A percentile compares a stretch with the other conserved stretches of the same genome.
Evolutionary conservation across 208 protist genomes (phyloP).

Genomic region (Acanthamoeba rhysodes): DNA sequence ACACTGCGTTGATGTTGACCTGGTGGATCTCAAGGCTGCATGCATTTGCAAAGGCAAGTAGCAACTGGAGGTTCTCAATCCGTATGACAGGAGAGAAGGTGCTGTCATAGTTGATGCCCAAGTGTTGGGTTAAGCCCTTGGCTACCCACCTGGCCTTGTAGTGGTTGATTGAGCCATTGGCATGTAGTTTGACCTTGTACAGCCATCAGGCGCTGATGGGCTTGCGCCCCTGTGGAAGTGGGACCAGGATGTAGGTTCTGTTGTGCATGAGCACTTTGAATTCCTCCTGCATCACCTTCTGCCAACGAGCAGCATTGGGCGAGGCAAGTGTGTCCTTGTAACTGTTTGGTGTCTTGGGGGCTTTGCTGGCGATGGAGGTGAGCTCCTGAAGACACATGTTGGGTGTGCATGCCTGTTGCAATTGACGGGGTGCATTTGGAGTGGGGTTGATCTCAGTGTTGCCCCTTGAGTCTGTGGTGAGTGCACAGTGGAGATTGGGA

Average conservation of each 20-base stretch:
- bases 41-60: neutral
- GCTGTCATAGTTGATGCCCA: neutral
- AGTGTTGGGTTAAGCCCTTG: neutral
- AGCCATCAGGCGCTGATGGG: neutral
- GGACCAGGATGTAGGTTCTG: neutral
- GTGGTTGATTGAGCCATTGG: neutral
- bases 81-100: neutral
- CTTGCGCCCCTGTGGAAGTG: neutral
- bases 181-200: too few species aligned
- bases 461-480: too few species aligned
- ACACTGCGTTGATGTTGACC: neutral
- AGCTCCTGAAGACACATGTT: too few species aligned
- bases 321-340: too few species aligned
- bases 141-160: conserved; percentile 13
- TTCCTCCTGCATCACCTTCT: neutral
- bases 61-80: neutral
- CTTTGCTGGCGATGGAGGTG: too few species aligned
- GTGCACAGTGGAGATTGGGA: too few species aligned
- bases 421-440: too few species aligned
- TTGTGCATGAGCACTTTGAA: neutral
- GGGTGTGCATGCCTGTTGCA: too few species aligned
- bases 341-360: too few species aligned
- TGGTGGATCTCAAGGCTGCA: conserved; percentile 4
- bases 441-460: too few species aligned
- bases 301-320: too few species aligned